Evolutionary conservation across 2,329 filamentous ascomycete species (phyloP).

Genomic region (Ophiostoma tasmaniense): DNA sequence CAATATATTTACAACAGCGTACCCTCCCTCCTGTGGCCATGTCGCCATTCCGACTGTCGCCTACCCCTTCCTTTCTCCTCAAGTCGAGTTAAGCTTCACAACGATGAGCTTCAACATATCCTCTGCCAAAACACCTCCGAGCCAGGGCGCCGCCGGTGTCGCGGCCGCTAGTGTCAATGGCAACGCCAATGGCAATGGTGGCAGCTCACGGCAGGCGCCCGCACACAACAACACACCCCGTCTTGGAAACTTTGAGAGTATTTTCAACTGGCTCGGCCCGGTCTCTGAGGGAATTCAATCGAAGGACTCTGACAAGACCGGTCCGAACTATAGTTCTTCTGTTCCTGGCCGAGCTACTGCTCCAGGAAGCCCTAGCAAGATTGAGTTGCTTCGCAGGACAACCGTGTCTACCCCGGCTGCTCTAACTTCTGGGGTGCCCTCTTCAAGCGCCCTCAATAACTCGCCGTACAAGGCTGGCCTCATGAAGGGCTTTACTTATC

Average conservation of each 20-base stretch:
- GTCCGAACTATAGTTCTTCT: background rate
- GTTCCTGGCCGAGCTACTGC: background rate
- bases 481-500: slow-evolving; percentile 16
- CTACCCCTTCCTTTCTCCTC: slow-evolving; percentile 10
- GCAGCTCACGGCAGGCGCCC: background rate
- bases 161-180: background rate
- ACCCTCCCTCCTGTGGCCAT: slow-evolving; percentile 14
- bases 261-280: slow-evolving; percentile 5
- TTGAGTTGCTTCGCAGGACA: background rate
- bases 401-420: background rate
- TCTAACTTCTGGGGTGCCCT: background rate
- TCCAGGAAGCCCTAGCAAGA: background rate
- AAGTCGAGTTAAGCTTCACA: slow-evolving; percentile 13
- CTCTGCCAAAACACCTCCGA: background rate
- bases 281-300: background rate
- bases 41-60: slow-evolving; percentile 15
- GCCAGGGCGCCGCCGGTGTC: slow-evolving; percentile 3
- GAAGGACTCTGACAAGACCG: background rate
- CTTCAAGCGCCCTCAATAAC: background rate
- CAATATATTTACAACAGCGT: background rate
- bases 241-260: slow-evolving; percentile 18
- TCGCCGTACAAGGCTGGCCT: slow-evolving; percentile 11
- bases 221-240: background rate
- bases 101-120: slow-evolving; percentile 9
- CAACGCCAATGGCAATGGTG: background rate